These are phyloP conservation scores for Calvatia gigantea DNA, from an alignment of 768 basidiomycete species.

Conservation along the genomic window DNA sequence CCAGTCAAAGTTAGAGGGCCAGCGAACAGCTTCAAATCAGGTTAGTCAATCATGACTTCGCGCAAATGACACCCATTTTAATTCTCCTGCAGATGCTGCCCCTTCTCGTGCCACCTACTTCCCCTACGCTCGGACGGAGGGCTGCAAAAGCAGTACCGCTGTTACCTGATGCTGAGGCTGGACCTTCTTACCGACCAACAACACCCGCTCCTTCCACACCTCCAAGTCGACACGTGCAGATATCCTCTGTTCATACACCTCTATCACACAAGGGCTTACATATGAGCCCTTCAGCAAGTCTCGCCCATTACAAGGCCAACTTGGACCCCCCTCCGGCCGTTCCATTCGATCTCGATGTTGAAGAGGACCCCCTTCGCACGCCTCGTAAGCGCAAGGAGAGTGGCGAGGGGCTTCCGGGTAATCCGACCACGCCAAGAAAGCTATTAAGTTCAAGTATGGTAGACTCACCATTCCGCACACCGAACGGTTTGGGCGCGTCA, in stretches of 20 bases:
- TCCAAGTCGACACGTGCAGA: constrained; percentile 31
- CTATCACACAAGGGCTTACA: constrained; percentile 65
- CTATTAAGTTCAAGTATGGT: constrained; percentile 31
- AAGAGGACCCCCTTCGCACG: constrained; percentile 32
- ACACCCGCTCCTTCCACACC: constrained; percentile 35
- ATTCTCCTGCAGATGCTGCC: constrained; percentile 32
- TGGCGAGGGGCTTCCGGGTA: constrained; percentile 20
- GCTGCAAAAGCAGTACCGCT: constrained; percentile 15
- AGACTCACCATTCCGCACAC: constrained; percentile 39
- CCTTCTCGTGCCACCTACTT: constrained; percentile 45
- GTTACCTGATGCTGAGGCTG: constrained; percentile 5
- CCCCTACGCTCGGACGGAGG: constrained; percentile 29
- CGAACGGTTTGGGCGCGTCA: constrained; percentile 22
- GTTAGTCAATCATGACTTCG: constrained; percentile 16
- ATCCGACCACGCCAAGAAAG: constrained; percentile 35
- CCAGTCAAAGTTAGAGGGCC: constrained; percentile 26
- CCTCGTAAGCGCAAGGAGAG: constrained; percentile 32
- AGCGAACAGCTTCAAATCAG: constrained; percentile 22
- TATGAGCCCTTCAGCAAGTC: constrained; percentile 65
- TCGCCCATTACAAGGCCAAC: constrained; percentile 66
- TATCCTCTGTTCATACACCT: constrained; percentile 64
- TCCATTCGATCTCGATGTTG: constrained; percentile 21
- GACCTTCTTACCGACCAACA: constrained; percentile 19
- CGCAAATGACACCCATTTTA: constrained; percentile 15
- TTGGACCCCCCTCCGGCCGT: constrained; percentile 59